Evolutionary conservation across 306 rosid species (phyloP), one percentile per base, ranked within the genome.

Genomic region (Cicer yamashitae): DNA sequence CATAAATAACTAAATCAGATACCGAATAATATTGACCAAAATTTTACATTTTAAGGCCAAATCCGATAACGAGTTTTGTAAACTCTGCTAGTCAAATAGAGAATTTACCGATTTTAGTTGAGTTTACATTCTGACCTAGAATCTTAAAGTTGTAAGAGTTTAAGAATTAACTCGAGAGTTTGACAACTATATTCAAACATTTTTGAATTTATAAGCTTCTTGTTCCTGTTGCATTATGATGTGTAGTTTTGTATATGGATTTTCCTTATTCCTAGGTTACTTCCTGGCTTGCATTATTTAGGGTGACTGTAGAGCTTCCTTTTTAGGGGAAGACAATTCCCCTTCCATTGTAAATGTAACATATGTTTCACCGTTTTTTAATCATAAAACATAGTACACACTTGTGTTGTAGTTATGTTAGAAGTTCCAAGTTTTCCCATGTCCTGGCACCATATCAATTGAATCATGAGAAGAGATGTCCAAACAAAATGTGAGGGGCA

Each of bases 401-500:
- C 11, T 41, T 61, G 8, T 66, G 52, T 20, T 70, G 4, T 45
- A 20, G 12, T 37, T 53, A 22, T 64, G 34, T 71, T 14, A 40
- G 47, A 45, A 34, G 10, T 40, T 43, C 68, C 7, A 34, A 56
- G 48, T 38, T 13, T 64, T 44, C 22, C 58, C 25, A 9, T 20
- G 9, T 76, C 25, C 40, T 70, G 14, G 15, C 66, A 48, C 58
- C 20, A 2, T 50, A 68, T 39, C 45, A 57, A 60, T 34, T 75
- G 77, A 50, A 37, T 69, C 61, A 56, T 10, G 40, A 63, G 69
- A 37, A 47, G 41, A 43, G n/a, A 58, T 80, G 40, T 58, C 3
- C 8, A 37, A 72, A 44, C 54, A 64, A 72, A 73, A 3, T 22
- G 47, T 9, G 40, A 72, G 51, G n/a, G 25, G 38, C 12, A 13